A percentile compares a stretch with the other conserved stretches of the same genome.
Evolutionary conservation across 495 filamentous ascomycete species (phyloP).

Genomic region (Friedmanniomyces simplex): DNA sequence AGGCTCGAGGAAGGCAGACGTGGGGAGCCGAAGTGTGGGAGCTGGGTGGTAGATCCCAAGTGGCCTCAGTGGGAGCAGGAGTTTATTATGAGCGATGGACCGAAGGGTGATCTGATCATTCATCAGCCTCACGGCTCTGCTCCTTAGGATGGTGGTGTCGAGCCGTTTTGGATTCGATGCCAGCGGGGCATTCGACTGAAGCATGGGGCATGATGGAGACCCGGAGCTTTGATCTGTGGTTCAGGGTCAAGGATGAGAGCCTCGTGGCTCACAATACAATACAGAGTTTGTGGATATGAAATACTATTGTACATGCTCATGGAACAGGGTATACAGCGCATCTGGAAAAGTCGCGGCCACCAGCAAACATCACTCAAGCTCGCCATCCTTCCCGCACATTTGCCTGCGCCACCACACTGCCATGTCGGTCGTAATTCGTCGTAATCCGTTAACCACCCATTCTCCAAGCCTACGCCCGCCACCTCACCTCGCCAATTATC

Average conservation of each 20-base stretch:
- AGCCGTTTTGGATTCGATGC: no score
- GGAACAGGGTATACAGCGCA: background rate
- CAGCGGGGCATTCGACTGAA: no score
- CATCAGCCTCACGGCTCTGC: background rate
- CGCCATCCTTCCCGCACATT: no score
- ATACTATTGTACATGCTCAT: background rate
- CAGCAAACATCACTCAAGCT: no score
- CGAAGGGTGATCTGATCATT: background rate
- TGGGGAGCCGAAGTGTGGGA: conserved; percentile 11
- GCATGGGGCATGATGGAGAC: no score
- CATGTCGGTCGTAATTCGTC: background rate
- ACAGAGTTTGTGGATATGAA: background rate
- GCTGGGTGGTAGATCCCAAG: conserved; percentile 16
- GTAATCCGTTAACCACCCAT: background rate
- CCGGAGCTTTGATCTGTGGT: no score
- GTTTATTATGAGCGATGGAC: background rate
- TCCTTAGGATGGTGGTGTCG: no score
- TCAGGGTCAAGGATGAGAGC: no score
- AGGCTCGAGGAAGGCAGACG: conserved; percentile 15
- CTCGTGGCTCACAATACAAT: no score
- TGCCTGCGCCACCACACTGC: no score
- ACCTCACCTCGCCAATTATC: background rate
- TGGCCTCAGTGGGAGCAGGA: conserved; percentile 17
- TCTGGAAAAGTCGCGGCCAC: background rate
- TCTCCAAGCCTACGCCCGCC: background rate